These are phyloP conservation scores for Tetratostichococcus sp. DNA, from an alignment of 139 green algal species.

Conservation along the genomic window DNA sequence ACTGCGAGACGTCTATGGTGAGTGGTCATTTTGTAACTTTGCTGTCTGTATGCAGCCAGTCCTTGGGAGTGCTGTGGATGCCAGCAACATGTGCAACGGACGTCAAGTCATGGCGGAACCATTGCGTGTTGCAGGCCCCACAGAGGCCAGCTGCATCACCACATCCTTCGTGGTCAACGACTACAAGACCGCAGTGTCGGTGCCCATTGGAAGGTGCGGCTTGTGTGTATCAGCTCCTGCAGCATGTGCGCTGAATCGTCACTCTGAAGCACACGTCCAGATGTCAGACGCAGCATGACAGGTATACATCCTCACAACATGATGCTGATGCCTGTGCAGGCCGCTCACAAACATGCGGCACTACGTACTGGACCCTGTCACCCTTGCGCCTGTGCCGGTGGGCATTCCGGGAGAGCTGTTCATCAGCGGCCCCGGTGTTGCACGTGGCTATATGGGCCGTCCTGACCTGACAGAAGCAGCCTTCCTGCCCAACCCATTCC, in stretches of 20 bases:
- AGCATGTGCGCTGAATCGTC: no score
- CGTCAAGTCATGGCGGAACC: no score
- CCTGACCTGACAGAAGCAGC: slow-evolving; percentile 29
- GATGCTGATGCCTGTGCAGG: not conserved
- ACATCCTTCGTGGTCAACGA: not conserved
- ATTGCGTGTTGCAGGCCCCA: no score
- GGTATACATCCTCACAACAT: no score
- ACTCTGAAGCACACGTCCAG: no score
- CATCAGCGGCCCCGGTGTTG: not conserved
- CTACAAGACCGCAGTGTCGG: slow-evolving; percentile 2
- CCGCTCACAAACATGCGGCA: not conserved
- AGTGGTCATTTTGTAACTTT: no score
- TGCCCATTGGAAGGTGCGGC: slow-evolving; percentile 21
- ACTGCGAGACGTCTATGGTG: slow-evolving; percentile 32
- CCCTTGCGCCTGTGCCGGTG: slow-evolving; percentile 1
- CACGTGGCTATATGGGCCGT: slow-evolving; percentile 22
- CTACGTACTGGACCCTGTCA: not conserved
- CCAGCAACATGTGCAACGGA: not conserved
- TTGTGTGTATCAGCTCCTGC: no score
- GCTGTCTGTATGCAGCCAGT: no score
- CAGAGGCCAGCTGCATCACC: slow-evolving; percentile 25
- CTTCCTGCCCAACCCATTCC: slow-evolving; percentile 41
- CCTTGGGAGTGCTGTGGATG: no score
- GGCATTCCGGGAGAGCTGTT: not conserved
- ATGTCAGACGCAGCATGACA: no score